phyloP scores from a whole-genome alignment of 2,329 filamentous ascomycete genomes.

The Hypoxylon sp. region DNA sequence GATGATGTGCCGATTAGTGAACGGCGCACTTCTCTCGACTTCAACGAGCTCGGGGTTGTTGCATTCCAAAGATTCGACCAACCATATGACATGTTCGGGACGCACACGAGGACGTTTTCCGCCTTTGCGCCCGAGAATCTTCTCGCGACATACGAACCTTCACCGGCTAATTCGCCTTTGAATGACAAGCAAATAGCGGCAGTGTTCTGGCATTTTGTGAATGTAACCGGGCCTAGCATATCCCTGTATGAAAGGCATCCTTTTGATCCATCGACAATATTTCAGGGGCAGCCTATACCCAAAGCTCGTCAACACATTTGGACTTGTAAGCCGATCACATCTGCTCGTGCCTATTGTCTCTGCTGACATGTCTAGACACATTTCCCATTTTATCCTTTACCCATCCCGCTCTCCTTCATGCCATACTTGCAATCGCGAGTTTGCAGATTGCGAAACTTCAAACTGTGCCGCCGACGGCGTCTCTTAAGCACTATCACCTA shows the following conservation, averaged over 20 bases:
- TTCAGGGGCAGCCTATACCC: slow-evolving; percentile 71
- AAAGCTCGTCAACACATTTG: slow-evolving; percentile 74
- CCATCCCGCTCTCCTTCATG: slow-evolving; percentile 88
- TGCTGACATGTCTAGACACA: slow-evolving; percentile 68
- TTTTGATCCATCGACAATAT: slow-evolving; percentile 76
- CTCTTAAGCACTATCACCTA: slow-evolving; percentile 92
- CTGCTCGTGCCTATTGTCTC: not conserved
- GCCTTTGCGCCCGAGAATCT: slow-evolving; percentile 63
- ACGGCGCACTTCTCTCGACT: slow-evolving; percentile 51
- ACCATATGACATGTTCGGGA: slow-evolving; percentile 59
- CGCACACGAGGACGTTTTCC: slow-evolving; percentile 64
- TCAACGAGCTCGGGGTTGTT: slow-evolving; percentile 58
- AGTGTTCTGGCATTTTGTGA: slow-evolving; percentile 92
- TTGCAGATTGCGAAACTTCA: slow-evolving; percentile 90
- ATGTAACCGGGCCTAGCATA: slow-evolving; percentile 86
- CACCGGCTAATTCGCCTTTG: slow-evolving; percentile 76
- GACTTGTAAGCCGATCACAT: slow-evolving; percentile 56
- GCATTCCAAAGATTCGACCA: slow-evolving; percentile 55
- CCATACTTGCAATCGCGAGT: slow-evolving; percentile 88
- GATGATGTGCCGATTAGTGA: slow-evolving; percentile 37
- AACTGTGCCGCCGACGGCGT: slow-evolving; percentile 78
- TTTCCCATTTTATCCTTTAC: slow-evolving; percentile 86
- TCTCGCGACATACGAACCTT: slow-evolving; percentile 76
- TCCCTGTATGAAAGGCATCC: slow-evolving; percentile 90
- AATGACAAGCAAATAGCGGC: slow-evolving; percentile 83